Evolutionary conservation across 805 yeast species (phyloP).

Genomic region (Candida oleophila): DNA sequence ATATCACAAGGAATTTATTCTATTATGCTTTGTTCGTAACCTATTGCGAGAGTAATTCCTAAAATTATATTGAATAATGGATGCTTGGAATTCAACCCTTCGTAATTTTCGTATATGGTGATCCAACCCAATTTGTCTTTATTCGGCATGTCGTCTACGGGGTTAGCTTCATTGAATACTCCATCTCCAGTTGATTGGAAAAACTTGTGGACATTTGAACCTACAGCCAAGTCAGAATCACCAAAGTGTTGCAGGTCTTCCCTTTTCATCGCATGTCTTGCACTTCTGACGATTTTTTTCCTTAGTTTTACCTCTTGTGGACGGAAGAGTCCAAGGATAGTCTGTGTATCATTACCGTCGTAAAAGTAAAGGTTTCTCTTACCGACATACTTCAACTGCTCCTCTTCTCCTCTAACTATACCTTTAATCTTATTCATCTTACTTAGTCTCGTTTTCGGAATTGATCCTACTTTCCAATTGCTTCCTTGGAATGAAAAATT

Average conservation of each 20-base stretch:
- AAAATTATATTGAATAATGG: slow-evolving; percentile 57
- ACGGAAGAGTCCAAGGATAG: slow-evolving; percentile 35
- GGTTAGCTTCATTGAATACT: slow-evolving; percentile 29
- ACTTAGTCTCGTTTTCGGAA: slow-evolving; percentile 38
- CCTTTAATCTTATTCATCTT: slow-evolving; percentile 22
- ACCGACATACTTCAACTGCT: slow-evolving; percentile 28
- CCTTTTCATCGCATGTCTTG: slow-evolving; percentile 20
- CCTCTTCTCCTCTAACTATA: slow-evolving; percentile 11
- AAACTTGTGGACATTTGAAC: slow-evolving; percentile 28
- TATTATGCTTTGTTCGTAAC: slow-evolving; percentile 14
- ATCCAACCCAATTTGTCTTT: slow-evolving; percentile 65
- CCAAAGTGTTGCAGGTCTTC: neutral
- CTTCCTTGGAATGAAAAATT: slow-evolving; percentile 24
- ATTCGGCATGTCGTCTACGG: slow-evolving; percentile 59
- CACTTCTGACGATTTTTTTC: slow-evolving; percentile 36
- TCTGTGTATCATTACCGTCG: slow-evolving; percentile 17
- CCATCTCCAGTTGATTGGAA: slow-evolving; percentile 55
- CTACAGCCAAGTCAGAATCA: slow-evolving; percentile 22
- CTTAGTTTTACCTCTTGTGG: slow-evolving; percentile 38
- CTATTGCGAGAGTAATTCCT: slow-evolving; percentile 54
- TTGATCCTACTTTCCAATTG: slow-evolving; percentile 44
- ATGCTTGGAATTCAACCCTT: slow-evolving; percentile 20
- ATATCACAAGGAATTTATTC: too few species aligned
- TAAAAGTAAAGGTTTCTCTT: slow-evolving; percentile 36
- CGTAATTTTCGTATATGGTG: slow-evolving; percentile 51